Percentiles rank a stretch among this genome's conserved stretches.
phyloP scores from a whole-genome alignment of 331 rosid genomes.

The Pyrus hybrid region DNA sequence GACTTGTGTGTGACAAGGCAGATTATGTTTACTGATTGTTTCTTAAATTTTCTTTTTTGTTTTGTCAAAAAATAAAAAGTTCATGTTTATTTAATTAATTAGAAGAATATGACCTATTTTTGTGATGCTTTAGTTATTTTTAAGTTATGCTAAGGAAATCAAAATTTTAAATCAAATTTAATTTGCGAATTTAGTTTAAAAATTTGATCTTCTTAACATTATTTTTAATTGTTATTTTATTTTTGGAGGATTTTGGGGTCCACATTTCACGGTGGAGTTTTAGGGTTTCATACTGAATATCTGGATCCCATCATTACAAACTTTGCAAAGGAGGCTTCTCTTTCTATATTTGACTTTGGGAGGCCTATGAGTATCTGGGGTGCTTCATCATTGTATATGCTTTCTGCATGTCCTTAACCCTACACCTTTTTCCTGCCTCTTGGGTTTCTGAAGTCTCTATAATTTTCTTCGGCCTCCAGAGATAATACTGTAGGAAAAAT shows the following conservation, averaged over 20 bases:
- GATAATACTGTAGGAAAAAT: not conserved
- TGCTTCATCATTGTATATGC: slow-evolving; percentile 27
- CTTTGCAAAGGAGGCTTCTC: slow-evolving; percentile 39
- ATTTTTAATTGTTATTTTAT: not conserved
- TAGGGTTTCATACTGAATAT: slow-evolving; percentile 13
- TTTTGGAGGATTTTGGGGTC: slow-evolving; percentile 2
- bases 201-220: accelerated
- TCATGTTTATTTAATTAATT: too few species aligned
- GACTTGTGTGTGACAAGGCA: slow-evolving; percentile 9
- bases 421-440: slow-evolving; percentile 12
- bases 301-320: slow-evolving; percentile 27
- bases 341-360: slow-evolving; percentile 45
- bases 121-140: too few species aligned
- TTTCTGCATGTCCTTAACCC: slow-evolving; percentile 6
- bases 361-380: not conserved
- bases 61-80: too few species aligned
- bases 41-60: not conserved
- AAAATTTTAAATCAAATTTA: too few species aligned
- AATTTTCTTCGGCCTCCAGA: not conserved
- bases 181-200: too few species aligned
- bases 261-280: slow-evolving; percentile 8
- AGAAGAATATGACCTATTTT: too few species aligned
- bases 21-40: not conserved
- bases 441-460: not conserved
- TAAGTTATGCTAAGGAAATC: accelerated